Conservation (phyloP, 106 monocot species). For the Posidonia australis region DNA sequence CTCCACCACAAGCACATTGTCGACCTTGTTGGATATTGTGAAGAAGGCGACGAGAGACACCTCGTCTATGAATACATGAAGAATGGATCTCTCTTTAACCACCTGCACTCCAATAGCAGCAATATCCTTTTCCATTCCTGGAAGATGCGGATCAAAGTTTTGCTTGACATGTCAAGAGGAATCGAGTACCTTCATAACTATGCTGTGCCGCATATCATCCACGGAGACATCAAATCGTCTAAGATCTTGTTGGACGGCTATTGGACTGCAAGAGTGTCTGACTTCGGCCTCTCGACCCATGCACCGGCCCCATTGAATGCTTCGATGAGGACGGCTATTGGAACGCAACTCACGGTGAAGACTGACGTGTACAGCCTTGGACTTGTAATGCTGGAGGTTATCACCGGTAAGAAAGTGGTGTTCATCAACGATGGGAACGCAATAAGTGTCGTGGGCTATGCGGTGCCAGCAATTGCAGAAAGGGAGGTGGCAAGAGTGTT, state of each 20-base stretch:
- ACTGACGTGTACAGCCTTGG: conserved; percentile 83
- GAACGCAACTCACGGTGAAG: conserved; percentile 75
- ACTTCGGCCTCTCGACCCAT: conserved; percentile 67
- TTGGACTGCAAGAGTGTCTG: conserved; percentile 66
- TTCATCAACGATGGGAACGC: conserved; percentile 24
- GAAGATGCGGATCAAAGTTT: conserved; percentile 40
- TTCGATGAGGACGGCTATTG: conserved; percentile 37
- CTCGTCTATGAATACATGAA: conserved; percentile 88
- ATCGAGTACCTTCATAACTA: conserved; percentile 60
- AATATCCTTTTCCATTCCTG: conserved; percentile 20
- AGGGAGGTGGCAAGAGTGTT: conserved; percentile 45
- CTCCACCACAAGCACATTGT: conserved; percentile 93
- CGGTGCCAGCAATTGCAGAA: conserved; percentile 38
- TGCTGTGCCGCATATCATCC: conserved; percentile 52
- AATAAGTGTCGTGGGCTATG: conserved; percentile 57
- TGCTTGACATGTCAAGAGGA: conserved; percentile 43
- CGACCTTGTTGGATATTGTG: conserved; percentile 62
- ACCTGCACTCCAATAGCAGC: conserved; percentile 24
- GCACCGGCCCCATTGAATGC: conserved; percentile 25
- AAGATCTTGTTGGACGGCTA: conserved; percentile 51
- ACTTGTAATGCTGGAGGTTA: conserved; percentile 69
- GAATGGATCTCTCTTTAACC: conserved; percentile 54
- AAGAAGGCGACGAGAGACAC: conserved; percentile 60
- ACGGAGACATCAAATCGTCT: conserved; percentile 63
- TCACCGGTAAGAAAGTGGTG: conserved; percentile 53